Conservation (phyloP, 345 rosid species). For the Linum lewisii region DNA sequence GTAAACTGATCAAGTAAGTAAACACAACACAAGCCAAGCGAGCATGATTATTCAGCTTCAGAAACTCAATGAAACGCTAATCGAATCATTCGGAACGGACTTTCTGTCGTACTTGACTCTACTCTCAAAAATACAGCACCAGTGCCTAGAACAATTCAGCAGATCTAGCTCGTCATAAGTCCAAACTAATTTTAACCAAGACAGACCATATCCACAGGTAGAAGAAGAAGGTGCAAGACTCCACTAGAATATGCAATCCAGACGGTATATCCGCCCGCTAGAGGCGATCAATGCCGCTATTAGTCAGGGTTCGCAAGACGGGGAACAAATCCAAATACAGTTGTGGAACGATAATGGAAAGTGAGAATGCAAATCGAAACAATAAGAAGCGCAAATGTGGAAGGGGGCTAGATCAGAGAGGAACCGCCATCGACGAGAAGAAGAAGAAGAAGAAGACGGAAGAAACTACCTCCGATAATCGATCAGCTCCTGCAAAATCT, state of each 20-base stretch:
- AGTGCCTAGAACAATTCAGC: background rate
- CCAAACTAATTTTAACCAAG: background rate
- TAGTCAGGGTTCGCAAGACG: conserved; percentile 2
- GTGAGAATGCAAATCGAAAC: conserved; percentile 1
- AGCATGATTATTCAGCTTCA: background rate
- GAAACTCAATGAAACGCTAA: background rate
- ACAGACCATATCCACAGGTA: background rate
- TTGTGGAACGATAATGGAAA: background rate
- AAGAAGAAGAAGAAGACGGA: background rate
- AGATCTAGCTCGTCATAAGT: conserved; percentile 20
- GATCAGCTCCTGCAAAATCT: conserved; percentile 3
- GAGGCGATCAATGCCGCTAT: conserved; percentile 19
- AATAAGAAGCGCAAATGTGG: background rate
- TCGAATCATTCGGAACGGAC: background rate
- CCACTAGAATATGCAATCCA: background rate
- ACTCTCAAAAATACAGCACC: background rate
- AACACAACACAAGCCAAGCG: background rate
- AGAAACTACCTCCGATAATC: conserved; percentile 9
- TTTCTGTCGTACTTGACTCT: background rate
- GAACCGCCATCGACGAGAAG: conserved; percentile 3
- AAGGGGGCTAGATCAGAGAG: conserved; percentile 16
- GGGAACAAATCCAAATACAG: background rate
- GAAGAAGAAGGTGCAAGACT: background rate
- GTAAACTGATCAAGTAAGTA: background rate
- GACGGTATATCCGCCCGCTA: conserved; percentile 1